A percentile compares a stretch with the other conserved stretches of the same genome.
These are phyloP conservation scores for Perilla frutescens DNA, from an alignment of 257 asterid species.

Conservation along the genomic window DNA sequence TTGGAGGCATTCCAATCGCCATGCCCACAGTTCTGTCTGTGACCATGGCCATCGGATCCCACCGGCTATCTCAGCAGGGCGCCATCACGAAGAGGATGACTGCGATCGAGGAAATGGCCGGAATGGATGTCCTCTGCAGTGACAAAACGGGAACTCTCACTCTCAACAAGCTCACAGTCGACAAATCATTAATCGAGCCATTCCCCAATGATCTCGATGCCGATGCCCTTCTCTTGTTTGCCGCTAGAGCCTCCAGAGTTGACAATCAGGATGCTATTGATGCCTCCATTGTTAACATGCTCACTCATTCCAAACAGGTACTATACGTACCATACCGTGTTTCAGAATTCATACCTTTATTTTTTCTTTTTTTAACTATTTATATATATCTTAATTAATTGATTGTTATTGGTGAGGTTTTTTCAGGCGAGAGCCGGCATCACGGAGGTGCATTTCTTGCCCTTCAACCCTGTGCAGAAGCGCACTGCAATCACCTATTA, in stretches of 20 bases:
- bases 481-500: slow-evolving; percentile 88
- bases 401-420: slow-evolving; percentile 3
- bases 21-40: slow-evolving; percentile 66
- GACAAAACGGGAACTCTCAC: slow-evolving; percentile 69
- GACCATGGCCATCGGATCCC: slow-evolving; percentile 70
- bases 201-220: slow-evolving; percentile 56
- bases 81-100: slow-evolving; percentile 73
- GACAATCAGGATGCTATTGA: slow-evolving; percentile 95
- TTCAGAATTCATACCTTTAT: no score
- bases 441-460: slow-evolving; percentile 85
- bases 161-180: slow-evolving; percentile 63
- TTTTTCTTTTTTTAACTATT: background rate
- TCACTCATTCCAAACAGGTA: slow-evolving; percentile 81
- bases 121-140: slow-evolving; percentile 69
- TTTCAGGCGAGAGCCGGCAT: slow-evolving; percentile 84
- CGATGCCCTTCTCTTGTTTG: slow-evolving; percentile 55
- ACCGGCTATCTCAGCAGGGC: slow-evolving; percentile 58
- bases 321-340: no score
- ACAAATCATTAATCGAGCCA: slow-evolving; percentile 54
- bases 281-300: slow-evolving; percentile 83
- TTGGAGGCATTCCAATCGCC: slow-evolving; percentile 68
- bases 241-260: slow-evolving; percentile 82
- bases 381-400: background rate
- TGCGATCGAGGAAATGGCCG: slow-evolving; percentile 69
- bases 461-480: slow-evolving; percentile 89